Evolutionary conservation across 23 red algal genomes (phyloP), one percentile per base, ranked within the genome.

Genomic region (Pyropia yezoensis): DNA sequence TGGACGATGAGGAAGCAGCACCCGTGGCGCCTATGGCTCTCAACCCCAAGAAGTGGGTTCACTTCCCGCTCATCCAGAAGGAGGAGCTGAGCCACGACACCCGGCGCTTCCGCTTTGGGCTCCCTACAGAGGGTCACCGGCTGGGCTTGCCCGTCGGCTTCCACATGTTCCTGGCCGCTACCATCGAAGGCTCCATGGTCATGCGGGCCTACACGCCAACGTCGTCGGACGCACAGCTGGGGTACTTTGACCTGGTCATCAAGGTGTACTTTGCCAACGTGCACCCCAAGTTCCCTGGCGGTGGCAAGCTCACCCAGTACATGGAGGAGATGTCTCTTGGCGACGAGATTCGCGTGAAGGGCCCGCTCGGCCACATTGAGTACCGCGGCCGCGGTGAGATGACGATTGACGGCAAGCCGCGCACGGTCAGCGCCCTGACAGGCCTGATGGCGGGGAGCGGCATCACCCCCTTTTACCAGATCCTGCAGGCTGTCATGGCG

Each of bases 121-220:
- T 90, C 47, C 85, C 78, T 3, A 57, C 81, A 11, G 54, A 56
- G 7, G 51, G 83, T 14, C 84, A 98, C 54, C 24, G 64, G 1
- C 76, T 91, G 17, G 82, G 88, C 22, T 71, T 98, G 34, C 85
- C 85, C 12, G 67, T 90, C 1, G 94, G 94, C 14, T 85, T 82
- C 65, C 94, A 98, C 69, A 79, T 98, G 83, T 85, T 91, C 49
- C 49, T 88, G 26, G 55, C 78, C 32, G 75, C 76, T 24, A 50
- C 27, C 7, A 84, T 98, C 28, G 77, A 98, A 29, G 80, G 81
- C 49, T 80, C 83, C 14, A 57, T 88, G 50, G 87, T 91, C 14
- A 87, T 87, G 75, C 84, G 94, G 34, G 86, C 94, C 52, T 98
- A 98, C 83, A 98, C 87, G 49, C 94, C 94, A 2, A 84, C 86